Base-by-base conservation (phyloP, 495 filamentous ascomycete genomes). In the Physcia stellaris region DNA sequence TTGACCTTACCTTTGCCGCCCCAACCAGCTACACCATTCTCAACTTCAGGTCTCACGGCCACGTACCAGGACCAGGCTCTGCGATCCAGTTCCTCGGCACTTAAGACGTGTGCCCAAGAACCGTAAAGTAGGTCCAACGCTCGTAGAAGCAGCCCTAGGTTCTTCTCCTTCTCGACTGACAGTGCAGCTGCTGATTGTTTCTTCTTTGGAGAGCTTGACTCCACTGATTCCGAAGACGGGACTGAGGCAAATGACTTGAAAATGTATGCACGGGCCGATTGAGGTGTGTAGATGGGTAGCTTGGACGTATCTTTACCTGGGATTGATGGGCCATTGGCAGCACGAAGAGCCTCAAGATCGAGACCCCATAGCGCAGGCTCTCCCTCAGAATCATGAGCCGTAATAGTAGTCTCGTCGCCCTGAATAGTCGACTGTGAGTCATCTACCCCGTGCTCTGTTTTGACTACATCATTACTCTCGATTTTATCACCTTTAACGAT, bases 61-160 rank as follows among this genome's bases (percentile, higher is more conserved):
- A 78, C 58, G 54, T 92, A 92, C 83, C 83, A 90, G 19, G 62
- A 55, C 83, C 84, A 92, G 20, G 81, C 79, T 36, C 77, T 64
- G 42, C 66, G 61, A 50, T 90, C 83, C 24, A 88, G 61, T 46
- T 92, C 81, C 4, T 67, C 58, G 1, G 56, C 52, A 13, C 53
- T 58, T 6, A 86, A 50, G 23, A 66, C 58, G 15, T 62, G 57
- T 1, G 66, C 64, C 84, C 84, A 90, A 27, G 78, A 85, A 11
- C 60, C 59, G 48, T 75, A 85, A 9, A 88, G 57, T 18, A 79
- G 53, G 45, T 84, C 71, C 42, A 90, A 54, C 6, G 78, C 72
- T 4, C 66, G 68, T 0, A 92, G 63, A 2, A 88, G 50, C 22
- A 75, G 53, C 0, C 70, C 73, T 6, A 88, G 54, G 56, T 79